Evolutionary conservation across 2,329 filamentous ascomycete species (phyloP).

Genomic region (Fusarium decemcellulare): DNA sequence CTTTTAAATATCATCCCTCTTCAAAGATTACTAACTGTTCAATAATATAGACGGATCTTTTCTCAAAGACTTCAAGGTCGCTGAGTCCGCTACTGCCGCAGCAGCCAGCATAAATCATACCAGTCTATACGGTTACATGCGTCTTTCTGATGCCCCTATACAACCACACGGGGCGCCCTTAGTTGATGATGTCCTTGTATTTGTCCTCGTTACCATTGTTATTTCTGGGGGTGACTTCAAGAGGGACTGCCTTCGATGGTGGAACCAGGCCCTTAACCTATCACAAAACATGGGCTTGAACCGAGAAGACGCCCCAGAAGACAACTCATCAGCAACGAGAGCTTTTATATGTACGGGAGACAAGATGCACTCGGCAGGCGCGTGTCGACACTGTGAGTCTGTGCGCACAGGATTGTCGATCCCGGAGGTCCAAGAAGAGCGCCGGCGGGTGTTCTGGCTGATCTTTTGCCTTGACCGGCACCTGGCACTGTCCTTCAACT

Average conservation of each 20-base stretch:
- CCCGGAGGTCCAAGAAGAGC: slow-evolving; percentile 61
- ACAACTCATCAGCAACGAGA: neutral
- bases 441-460: slow-evolving; percentile 63
- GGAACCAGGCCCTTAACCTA: slow-evolving; percentile 58
- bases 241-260: slow-evolving; percentile 63
- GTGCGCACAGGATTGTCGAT: slow-evolving; percentile 47
- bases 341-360: slow-evolving; percentile 46
- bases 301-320: neutral
- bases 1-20: neutral
- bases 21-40: neutral
- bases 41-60: neutral
- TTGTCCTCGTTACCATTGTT: slow-evolving; percentile 60
- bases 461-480: slow-evolving; percentile 63
- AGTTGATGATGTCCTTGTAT: slow-evolving; percentile 61
- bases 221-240: slow-evolving; percentile 65
- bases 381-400: slow-evolving; percentile 45
- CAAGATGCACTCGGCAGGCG: slow-evolving; percentile 56
- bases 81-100: neutral
- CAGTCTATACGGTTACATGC: neutral
- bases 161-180: slow-evolving; percentile 46
- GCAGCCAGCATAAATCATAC: neutral
- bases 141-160: neutral
- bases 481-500: slow-evolving; percentile 62
- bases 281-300: slow-evolving; percentile 40
- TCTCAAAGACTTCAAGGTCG: neutral